phyloP scores from a whole-genome alignment of 257 asterid genomes.

The Pogostemon cablin region DNA sequence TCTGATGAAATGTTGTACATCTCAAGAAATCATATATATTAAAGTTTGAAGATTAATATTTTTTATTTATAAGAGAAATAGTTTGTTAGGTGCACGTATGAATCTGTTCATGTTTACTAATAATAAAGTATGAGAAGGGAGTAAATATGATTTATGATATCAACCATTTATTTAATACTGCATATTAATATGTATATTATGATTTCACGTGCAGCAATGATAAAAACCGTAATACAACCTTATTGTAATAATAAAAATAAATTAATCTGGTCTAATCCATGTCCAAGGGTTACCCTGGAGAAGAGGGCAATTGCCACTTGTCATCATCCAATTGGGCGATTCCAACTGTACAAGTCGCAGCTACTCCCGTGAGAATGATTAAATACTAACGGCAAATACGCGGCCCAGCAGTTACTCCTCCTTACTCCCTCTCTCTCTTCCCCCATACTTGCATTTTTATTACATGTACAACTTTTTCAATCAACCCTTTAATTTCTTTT shows the following conservation, averaged over 20 bases:
- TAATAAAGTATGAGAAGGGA: too few species aligned
- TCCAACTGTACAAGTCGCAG: slow-evolving; percentile 40
- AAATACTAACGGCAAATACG: slow-evolving; percentile 69
- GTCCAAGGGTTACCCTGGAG: slow-evolving; percentile 21
- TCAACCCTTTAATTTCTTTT: slow-evolving; percentile 32
- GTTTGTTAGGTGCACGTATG: too few species aligned
- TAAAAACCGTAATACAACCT: background rate
- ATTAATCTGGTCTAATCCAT: background rate
- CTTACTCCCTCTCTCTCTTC: slow-evolving; percentile 33
- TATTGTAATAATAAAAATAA: background rate
- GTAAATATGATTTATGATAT: too few species aligned
- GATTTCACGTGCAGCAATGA: too few species aligned
- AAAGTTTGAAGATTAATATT: too few species aligned
- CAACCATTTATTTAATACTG: too few species aligned
- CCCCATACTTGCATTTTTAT: background rate
- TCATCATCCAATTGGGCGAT: slow-evolving; percentile 27
- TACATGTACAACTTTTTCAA: slow-evolving; percentile 25
- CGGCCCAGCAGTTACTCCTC: slow-evolving; percentile 51
- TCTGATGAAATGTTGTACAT: too few species aligned
- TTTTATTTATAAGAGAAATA: too few species aligned
- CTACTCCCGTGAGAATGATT: slow-evolving; percentile 71
- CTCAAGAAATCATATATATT: too few species aligned
- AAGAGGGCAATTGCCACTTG: slow-evolving; percentile 41
- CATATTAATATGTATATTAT: too few species aligned
- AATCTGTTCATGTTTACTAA: too few species aligned